A percentile compares a stretch with the other conserved stretches of the same genome.
These are phyloP conservation scores for Phytopythium helicoides DNA, from an alignment of 352 stramenopile genomes.

Conservation along the genomic window DNA sequence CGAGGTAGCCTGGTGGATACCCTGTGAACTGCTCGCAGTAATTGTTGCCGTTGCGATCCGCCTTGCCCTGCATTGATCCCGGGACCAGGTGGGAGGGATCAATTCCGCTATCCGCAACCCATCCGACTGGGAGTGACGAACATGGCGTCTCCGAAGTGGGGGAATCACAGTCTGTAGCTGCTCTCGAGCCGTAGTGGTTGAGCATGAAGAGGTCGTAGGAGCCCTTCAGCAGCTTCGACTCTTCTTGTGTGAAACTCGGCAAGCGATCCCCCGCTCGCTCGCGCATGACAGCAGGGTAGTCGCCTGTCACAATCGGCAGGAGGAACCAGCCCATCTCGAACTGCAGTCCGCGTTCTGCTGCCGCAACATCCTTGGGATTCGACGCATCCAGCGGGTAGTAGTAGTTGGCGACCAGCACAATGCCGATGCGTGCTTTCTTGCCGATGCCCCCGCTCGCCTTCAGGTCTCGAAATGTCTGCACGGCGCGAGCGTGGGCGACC, in stretches of 20 bases:
- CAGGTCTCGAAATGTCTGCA: slow-evolving; percentile 68
- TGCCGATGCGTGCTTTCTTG: slow-evolving; percentile 75
- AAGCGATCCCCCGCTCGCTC: slow-evolving; percentile 64
- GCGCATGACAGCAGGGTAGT: slow-evolving; percentile 89
- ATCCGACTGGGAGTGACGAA: slow-evolving; percentile 17
- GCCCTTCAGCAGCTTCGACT: slow-evolving; percentile 51
- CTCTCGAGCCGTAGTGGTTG: slow-evolving; percentile 88
- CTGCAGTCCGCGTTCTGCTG: slow-evolving; percentile 68
- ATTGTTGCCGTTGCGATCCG: slow-evolving; percentile 6
- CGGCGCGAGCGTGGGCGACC: slow-evolving; percentile 76
- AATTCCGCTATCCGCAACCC: slow-evolving; percentile 24
- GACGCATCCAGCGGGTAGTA: slow-evolving; percentile 61
- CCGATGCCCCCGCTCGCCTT: slow-evolving; percentile 32
- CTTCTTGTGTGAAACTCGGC: slow-evolving; percentile 74
- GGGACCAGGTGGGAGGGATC: slow-evolving; percentile 37
- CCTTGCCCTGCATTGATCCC: slow-evolving; percentile 14
- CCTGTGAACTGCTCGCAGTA: slow-evolving; percentile 21
- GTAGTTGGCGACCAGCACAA: slow-evolving; percentile 82
- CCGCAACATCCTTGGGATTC: slow-evolving; percentile 27
- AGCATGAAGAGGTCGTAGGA: slow-evolving; percentile 90
- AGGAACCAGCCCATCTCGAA: slow-evolving; percentile 89
- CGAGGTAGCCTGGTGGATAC: slow-evolving; percentile 36
- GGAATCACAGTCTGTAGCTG: slow-evolving; percentile 29
- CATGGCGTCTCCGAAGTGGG: slow-evolving; percentile 15
- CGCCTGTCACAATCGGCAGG: slow-evolving; percentile 77